Base-by-base conservation (phyloP, 352 stramenopile genomes). In the Globisporangium emineosum region DNA sequence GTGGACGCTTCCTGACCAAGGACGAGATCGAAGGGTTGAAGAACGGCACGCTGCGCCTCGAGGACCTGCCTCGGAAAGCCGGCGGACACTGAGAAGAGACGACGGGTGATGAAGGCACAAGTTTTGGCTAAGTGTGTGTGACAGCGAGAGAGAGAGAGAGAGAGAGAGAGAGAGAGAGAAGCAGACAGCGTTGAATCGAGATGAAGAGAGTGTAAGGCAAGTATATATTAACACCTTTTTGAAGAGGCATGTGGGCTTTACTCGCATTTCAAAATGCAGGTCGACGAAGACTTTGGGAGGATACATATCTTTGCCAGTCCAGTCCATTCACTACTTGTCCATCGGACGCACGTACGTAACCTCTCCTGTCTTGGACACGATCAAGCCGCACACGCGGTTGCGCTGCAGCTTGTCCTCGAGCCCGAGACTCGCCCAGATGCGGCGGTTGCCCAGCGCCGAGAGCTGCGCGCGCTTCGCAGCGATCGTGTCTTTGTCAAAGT, bases 401-500 rank as follows among this genome's bases (percentile, higher is more conserved):
- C 80, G 75, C 51, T 84, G 77, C 3, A 70, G 66, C 60, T 92
- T 91, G 61, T 94, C 86, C 64, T 93, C 80, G 5, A 95, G 66
- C n/a, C 86, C 86, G 12, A 95, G 75, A 56, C 83, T 95, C 47
- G 86, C 81, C 86, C 86, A 95, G 43, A 95, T 93, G 21, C 86
- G 80, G 13, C 83, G 82, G 37, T 93, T 95, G 33, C 79, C 83
- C 4, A 93, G 69, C 32, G 81, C 82, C 33, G 81, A 71, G 7
- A 95, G 71, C 60, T 93, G 82, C 12, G 84, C 82, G 19, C 86
- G 84, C 57, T 94, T 94, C 17, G 81, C 81, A n/a, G 86, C 83
- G 27, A 94, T 80, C 8, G 84, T 79, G 35, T 94, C 83, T 58
- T 89, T 90, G 57, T 91, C 78, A 56, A 93, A 92, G 52, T 70